Conservation (phyloP, 306 rosid species). For the Sechiopsis laciniata region DNA sequence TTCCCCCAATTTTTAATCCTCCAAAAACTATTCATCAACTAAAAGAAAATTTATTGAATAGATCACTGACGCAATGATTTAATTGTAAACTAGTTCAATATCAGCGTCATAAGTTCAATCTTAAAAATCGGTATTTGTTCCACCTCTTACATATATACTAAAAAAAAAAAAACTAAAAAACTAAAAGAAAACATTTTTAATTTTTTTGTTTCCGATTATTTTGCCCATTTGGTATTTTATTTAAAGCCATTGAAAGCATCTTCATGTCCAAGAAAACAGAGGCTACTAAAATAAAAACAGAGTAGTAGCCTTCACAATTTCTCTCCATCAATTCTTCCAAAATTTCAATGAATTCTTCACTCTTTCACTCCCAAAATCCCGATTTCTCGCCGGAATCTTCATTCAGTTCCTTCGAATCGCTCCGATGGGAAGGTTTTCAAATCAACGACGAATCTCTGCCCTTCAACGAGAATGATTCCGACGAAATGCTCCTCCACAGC, state of each 20-base stretch:
- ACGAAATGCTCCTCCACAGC: constrained; percentile 52
- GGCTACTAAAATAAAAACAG: neutral
- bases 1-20: neutral
- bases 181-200: too few species aligned
- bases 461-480: constrained; percentile 52
- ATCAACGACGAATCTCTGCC: constrained; percentile 29
- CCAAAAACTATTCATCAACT: neutral
- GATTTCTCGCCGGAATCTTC: constrained; percentile 26
- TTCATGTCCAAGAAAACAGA: neutral
- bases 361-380: constrained; percentile 20
- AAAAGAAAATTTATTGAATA: constrained; percentile 7
- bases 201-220: neutral
- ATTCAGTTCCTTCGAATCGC: constrained; percentile 22
- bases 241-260: neutral
- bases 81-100: too few species aligned
- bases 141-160: too few species aligned
- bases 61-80: too few species aligned
- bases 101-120: too few species aligned
- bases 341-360: constrained; percentile 21
- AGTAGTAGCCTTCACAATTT: neutral
- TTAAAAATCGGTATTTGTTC: too few species aligned
- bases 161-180: too few species aligned
- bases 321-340: neutral
- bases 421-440: constrained; percentile 13
- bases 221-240: constrained; percentile 4